Evolutionary conservation across 805 yeast genomes (phyloP), one percentile per base, ranked within the genome.

Genomic region (Saccharomycopsis microspora): DNA sequence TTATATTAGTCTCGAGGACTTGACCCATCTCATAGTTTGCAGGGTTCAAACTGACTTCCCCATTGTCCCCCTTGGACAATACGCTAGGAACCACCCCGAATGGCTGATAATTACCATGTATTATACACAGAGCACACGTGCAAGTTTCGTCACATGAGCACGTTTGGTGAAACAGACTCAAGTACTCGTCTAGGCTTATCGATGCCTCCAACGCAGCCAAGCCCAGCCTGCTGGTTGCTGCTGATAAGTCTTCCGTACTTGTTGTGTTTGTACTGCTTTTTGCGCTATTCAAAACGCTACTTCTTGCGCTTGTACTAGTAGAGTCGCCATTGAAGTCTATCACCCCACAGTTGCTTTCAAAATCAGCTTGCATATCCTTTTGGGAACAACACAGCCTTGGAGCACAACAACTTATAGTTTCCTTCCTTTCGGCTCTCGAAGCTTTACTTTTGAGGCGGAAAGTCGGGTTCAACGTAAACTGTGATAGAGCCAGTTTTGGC

Each of bases 71-170:
- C 19, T 19, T 19, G 19, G 19, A 19, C 19, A 19, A 19, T 19
- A 19, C 19, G 19, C 19, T 19, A 19, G 19, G 19, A 19, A 19
- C 19, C 2, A 19, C 19, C 2, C 19, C 19, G 2, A 19, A 19
- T 19, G 19, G 19, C 19, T 19, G 19, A 19, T 19, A 19, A 19
- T 47, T 45, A 30, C 49, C 46, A 34, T 50, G 53, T 30, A 50
- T 39, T 4, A 42, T 27, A 36, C 53, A 50, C 40, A 27, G 39
- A 2, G 43, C 51, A 42, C 53, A 50, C n/a, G 51, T 29, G 39
- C 53, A 50, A 28, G 9, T 30, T 35, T 50, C 53, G 35, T 44
- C 53, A 38, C 53, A 50, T 19, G 36, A 41, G 29, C 53, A 50
- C 30, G 39, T 43, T 31, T 42, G 36, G 31, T 47, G 48, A 32